phyloP scores from a whole-genome alignment of 441 rosid genomes.

The Jatropha podagrica region DNA sequence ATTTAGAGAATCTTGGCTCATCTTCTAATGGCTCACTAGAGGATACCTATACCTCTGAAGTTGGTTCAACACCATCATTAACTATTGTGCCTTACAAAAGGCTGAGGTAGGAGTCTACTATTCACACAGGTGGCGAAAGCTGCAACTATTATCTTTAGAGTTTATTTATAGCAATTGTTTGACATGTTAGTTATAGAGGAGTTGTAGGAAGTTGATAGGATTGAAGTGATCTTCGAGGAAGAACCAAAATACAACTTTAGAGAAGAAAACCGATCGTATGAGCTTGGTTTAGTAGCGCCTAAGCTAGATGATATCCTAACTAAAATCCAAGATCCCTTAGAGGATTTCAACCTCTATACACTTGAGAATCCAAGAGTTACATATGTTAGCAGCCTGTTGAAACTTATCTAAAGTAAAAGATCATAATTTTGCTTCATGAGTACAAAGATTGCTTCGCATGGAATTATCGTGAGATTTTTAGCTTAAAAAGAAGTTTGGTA shows the following conservation, averaged over 20 bases:
- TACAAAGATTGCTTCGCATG: background rate
- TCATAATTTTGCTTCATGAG: background rate
- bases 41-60: too few species aligned
- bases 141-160: too few species aligned
- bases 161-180: too few species aligned
- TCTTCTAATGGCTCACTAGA: too few species aligned
- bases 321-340: background rate
- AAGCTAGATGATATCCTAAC: background rate
- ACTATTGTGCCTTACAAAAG: too few species aligned
- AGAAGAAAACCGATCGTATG: background rate
- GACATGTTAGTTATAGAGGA: too few species aligned
- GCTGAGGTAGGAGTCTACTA: too few species aligned
- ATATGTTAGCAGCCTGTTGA: background rate
- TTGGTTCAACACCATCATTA: too few species aligned
- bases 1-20: too few species aligned
- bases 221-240: background rate
- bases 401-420: too few species aligned
- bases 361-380: background rate
- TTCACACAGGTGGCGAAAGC: background rate
- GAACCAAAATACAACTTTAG: background rate
- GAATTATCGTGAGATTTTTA: background rate
- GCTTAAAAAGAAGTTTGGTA: background rate
- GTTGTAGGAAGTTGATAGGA: background rate
- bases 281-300: fast-evolving
- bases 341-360: too few species aligned